phyloP scores from a whole-genome alignment of 805 yeast species.

The Metschnikowia vanudenii region DNA sequence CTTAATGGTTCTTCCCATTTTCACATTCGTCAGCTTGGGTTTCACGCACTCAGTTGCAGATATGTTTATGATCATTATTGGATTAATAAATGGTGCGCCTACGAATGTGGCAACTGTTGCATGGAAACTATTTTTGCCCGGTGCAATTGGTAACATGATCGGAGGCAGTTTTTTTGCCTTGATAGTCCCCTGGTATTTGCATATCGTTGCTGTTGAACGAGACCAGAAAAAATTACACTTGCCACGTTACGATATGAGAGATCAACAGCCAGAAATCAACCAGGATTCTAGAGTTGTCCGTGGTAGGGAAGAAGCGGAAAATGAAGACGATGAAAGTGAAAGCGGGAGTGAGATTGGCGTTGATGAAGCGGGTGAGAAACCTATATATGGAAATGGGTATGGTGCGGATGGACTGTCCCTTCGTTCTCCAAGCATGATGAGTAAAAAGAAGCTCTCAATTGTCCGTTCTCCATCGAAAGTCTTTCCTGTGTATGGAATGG shows the following conservation, averaged over 20 bases:
- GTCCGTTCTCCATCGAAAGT: constrained; percentile 62
- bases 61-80: constrained; percentile 67
- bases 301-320: constrained; percentile 13
- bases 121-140: constrained; percentile 74
- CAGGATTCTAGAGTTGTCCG: constrained; percentile 78
- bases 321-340: constrained; percentile 13
- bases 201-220: constrained; percentile 66
- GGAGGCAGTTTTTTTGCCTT: constrained; percentile 75
- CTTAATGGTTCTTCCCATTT: constrained; percentile 64
- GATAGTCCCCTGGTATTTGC: constrained; percentile 69
- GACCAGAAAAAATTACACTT: constrained; percentile 61
- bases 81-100: constrained; percentile 64
- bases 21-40: constrained; percentile 76
- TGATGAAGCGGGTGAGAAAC: constrained; percentile 15
- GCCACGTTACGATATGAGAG: constrained; percentile 68
- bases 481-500: constrained; percentile 81
- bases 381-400: not conserved
- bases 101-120: constrained; percentile 61
- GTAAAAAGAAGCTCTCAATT: not conserved
- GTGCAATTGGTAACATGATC: constrained; percentile 68
- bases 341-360: constrained; percentile 1
- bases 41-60: constrained; percentile 83
- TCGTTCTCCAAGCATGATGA: constrained; percentile 2
- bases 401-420: constrained; percentile 1
- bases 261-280: constrained; percentile 77